phyloP scores from a whole-genome alignment of 2,329 filamentous ascomycete species.

The Curvularia sp. region DNA sequence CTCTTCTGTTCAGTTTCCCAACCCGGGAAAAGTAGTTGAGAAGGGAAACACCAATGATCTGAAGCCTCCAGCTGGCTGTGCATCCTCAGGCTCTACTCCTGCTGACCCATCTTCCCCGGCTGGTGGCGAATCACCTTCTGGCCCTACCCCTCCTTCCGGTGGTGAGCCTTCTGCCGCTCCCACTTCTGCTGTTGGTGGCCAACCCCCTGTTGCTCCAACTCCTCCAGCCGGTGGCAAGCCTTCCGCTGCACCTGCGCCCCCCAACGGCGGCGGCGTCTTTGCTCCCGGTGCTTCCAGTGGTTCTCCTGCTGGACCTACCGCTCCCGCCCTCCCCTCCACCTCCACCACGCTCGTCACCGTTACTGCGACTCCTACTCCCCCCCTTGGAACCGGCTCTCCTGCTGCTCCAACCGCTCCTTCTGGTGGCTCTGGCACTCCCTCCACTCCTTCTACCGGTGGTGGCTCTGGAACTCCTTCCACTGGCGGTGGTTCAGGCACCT shows the following conservation, averaged over 20 bases:
- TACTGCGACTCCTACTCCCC: constrained; percentile 28
- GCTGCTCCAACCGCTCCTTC: constrained; percentile 25
- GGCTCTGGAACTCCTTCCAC: constrained; percentile 18
- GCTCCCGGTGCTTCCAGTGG: constrained; percentile 36
- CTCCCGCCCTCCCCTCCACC: constrained; percentile 28
- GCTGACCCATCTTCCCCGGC: constrained; percentile 22
- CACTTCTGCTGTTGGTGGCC: neutral
- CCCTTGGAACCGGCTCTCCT: constrained; percentile 15
- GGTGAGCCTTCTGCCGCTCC: constrained; percentile 16
- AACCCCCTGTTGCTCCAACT: constrained; percentile 12
- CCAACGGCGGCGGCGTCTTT: constrained; percentile 42
- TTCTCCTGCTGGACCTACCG: constrained; percentile 19
- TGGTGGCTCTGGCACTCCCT: constrained; percentile 21
- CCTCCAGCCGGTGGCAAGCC: constrained; percentile 9
- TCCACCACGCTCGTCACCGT: constrained; percentile 43
- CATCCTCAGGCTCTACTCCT: constrained; percentile 29
- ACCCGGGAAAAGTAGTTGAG: constrained; percentile 68
- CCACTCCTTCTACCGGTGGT: neutral
- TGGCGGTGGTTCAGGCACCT: constrained; percentile 29
- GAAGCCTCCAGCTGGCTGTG: constrained; percentile 35
- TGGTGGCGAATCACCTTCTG: constrained; percentile 27
- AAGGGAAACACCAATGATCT: constrained; percentile 37
- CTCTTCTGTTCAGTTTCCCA: constrained; percentile 68
- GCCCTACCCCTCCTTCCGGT: constrained; percentile 13
- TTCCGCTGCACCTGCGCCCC: constrained; percentile 24